Conservation (phyloP, 768 basidiomycete genomes). For the Kwoniella bestiolae region DNA sequence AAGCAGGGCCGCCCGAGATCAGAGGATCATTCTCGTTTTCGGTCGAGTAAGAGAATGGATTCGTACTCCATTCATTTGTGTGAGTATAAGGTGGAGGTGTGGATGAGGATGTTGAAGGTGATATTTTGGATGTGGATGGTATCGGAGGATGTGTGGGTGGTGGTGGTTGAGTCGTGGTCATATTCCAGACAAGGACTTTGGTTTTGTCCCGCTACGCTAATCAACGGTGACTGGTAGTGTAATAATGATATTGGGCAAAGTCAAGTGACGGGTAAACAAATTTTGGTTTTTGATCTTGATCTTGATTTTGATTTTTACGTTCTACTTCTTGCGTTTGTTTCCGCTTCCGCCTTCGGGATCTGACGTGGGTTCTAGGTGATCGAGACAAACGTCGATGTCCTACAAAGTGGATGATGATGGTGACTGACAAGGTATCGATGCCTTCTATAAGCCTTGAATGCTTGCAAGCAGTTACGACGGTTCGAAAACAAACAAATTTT, state of each 20-base stretch:
- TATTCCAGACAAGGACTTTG: not conserved
- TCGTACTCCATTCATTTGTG: conserved; percentile 12
- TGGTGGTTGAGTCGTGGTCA: not conserved
- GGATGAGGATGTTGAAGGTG: not conserved
- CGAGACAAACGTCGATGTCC: not conserved
- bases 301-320: too few relatives aligned
- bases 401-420: not conserved
- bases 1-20: not conserved
- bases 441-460: too few relatives aligned
- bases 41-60: conserved; percentile 8
- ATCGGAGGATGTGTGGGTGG: not conserved
- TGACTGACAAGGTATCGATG: not conserved
- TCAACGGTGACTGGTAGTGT: not conserved
- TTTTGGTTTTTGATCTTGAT: not conserved
- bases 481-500: not conserved
- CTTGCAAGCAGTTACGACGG: too few relatives aligned
- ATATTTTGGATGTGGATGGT: not conserved
- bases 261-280: not conserved
- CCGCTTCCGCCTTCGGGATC: not conserved
- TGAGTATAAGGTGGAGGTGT: not conserved
- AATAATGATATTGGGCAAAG: not conserved
- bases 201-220: not conserved
- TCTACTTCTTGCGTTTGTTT: not conserved
- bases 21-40: conserved; percentile 7
- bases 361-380: not conserved